Conservation (phyloP, 805 yeast species). For the Saccharomycopsis malanga region DNA sequence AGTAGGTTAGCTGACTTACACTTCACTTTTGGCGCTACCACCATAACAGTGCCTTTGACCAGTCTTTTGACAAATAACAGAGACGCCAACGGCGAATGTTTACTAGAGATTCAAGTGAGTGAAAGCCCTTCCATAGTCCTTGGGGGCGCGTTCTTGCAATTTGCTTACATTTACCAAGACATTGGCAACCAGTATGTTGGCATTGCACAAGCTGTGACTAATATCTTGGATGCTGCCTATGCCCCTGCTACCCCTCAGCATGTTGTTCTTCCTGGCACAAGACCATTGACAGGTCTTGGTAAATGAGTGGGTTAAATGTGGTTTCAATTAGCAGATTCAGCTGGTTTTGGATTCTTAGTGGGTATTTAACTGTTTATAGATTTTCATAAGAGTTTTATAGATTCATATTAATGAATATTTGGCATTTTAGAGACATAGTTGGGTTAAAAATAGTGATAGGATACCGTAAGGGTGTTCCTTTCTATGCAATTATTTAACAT, state of each 20-base stretch:
- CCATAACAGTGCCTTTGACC: not conserved
- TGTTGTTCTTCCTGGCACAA: not conserved
- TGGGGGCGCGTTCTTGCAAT: conserved; percentile 1
- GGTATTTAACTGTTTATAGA: too few relatives aligned
- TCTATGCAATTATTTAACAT: too few relatives aligned
- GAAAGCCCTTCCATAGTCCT: not conserved
- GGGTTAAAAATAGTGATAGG: too few relatives aligned
- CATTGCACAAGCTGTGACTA: not conserved
- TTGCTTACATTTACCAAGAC: conserved; percentile 1
- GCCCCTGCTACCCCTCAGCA: not conserved
- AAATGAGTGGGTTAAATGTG: too few relatives aligned
- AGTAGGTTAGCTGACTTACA: not conserved
- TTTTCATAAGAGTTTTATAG: too few relatives aligned
- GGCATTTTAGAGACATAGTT: too few relatives aligned
- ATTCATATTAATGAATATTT: too few relatives aligned
- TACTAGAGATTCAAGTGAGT: not conserved
- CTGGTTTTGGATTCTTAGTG: too few relatives aligned
- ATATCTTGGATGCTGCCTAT: not conserved
- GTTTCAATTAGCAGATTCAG: too few relatives aligned
- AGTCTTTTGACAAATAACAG: not conserved
- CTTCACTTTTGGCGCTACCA: not conserved
- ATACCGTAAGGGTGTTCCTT: too few relatives aligned
- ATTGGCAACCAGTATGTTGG: not conserved
- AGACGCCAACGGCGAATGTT: not conserved
- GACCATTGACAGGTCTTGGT: not conserved